These are phyloP conservation scores for Caloboletus firmus DNA, from an alignment of 1,284 basidiomycete species.

Conservation along the genomic window DNA sequence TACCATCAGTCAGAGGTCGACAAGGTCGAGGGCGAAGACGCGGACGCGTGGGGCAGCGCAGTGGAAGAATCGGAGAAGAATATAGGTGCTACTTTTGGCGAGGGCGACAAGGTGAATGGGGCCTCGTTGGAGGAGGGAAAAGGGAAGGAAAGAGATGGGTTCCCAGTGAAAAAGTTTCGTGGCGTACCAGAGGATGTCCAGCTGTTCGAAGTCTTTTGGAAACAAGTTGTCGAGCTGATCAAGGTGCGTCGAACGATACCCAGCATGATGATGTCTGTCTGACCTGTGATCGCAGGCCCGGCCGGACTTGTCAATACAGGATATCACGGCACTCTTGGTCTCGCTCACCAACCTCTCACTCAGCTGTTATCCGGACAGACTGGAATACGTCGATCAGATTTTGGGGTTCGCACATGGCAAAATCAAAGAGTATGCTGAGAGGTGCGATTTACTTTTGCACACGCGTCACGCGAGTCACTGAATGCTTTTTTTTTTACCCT, in stretches of 20 bases:
- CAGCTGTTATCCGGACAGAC: constrained; percentile 91
- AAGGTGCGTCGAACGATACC: constrained; percentile 56
- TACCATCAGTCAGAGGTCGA: constrained; percentile 18
- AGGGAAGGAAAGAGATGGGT: constrained; percentile 50
- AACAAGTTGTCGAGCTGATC: constrained; percentile 95
- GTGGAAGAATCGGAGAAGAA: constrained; percentile 35
- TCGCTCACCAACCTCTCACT: constrained; percentile 91
- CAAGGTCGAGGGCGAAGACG: constrained; percentile 41
- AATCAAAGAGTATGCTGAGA: constrained; percentile 79
- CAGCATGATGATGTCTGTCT: background rate
- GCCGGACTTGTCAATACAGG: constrained; percentile 92
- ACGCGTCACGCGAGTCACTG: background rate
- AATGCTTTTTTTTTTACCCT: background rate
- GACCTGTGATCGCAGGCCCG: constrained; percentile 65
- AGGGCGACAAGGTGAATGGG: constrained; percentile 31
- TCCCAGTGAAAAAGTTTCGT: constrained; percentile 74
- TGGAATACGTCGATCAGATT: constrained; percentile 95
- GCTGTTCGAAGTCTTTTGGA: constrained; percentile 96
- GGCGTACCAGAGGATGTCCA: constrained; percentile 92
- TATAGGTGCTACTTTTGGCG: constrained; percentile 26
- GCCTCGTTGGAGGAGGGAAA: constrained; percentile 38
- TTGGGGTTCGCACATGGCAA: constrained; percentile 85
- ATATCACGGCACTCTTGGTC: constrained; percentile 90
- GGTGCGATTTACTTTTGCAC: constrained; percentile 44
- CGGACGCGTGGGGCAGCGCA: constrained; percentile 26